phyloP scores from a whole-genome alignment of 208 protist species.

The Balamuthia mandrillaris region DNA sequence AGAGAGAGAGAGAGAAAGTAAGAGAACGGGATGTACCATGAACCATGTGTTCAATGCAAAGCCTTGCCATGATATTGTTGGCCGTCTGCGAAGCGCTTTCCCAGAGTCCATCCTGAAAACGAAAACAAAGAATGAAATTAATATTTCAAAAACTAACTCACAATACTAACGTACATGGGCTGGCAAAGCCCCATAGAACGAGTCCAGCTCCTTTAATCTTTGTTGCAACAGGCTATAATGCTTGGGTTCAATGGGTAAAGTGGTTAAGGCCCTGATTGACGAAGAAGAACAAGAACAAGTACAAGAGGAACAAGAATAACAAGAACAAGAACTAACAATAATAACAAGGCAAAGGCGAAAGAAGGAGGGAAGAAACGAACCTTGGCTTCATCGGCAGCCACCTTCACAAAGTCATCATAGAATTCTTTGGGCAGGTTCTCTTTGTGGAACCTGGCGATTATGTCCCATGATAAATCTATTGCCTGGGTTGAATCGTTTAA shows the following conservation, averaged over 20 bases:
- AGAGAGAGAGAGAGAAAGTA: background rate
- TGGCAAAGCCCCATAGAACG: slow-evolving; percentile 10
- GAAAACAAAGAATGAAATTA: background rate
- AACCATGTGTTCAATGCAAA: slow-evolving; percentile 35
- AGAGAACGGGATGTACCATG: background rate
- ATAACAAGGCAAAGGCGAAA: too few species aligned
- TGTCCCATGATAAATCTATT: slow-evolving; percentile 4
- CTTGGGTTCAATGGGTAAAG: background rate
- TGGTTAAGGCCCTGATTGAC: background rate
- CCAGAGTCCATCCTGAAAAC: background rate
- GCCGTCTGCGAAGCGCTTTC: slow-evolving; percentile 13
- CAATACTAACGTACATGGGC: background rate
- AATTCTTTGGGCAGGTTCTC: background rate
- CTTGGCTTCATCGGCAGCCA: slow-evolving; percentile 19
- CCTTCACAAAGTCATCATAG: slow-evolving; percentile 19
- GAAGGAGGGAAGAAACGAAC: too few species aligned
- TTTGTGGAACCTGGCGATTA: too few species aligned
- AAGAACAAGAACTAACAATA: background rate
- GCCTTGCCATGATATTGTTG: background rate
- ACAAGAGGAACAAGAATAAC: background rate
- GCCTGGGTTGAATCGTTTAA: too few species aligned
- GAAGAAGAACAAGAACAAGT: background rate
- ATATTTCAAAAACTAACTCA: background rate
- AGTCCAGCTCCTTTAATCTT: background rate
- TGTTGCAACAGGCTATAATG: slow-evolving; percentile 6